Conservation (phyloP, 768 basidiomycete genomes). For the Phanerochaete sordida region DNA sequence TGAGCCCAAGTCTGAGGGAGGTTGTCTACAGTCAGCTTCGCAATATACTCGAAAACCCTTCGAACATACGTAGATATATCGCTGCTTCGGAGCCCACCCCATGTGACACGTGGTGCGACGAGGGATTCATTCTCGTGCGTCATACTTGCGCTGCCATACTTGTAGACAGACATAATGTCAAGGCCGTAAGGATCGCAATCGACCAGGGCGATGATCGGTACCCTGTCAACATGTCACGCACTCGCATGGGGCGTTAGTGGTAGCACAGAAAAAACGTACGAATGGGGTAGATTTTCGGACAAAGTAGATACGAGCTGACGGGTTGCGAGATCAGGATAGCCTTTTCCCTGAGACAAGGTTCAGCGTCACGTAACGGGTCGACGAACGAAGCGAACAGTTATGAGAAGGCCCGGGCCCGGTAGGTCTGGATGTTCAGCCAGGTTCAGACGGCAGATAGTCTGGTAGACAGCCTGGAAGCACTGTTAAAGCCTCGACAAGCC, state of each 20-base stretch:
- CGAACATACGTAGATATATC: conserved; percentile 59
- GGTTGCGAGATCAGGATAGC: conserved; percentile 93
- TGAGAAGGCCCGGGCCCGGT: conserved; percentile 65
- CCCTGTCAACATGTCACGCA: conserved; percentile 53
- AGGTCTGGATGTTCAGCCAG: conserved; percentile 47
- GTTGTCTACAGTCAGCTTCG: not conserved
- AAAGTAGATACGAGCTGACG: conserved; percentile 78
- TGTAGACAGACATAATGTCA: conserved; percentile 88
- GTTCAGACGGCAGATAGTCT: conserved; percentile 64
- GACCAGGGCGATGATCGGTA: conserved; percentile 76
- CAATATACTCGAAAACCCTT: not conserved
- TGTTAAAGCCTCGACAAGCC: not conserved
- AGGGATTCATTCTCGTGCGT: conserved; percentile 69
- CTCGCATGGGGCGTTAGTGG: no score
- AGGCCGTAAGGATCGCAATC: conserved; percentile 92
- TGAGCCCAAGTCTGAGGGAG: conserved; percentile 51
- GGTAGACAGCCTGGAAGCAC: conserved; percentile 82
- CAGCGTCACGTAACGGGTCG: not conserved
- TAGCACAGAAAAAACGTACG: conserved; percentile 37
- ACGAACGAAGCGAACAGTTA: conserved; percentile 54
- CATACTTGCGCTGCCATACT: conserved; percentile 69
- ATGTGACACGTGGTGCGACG: conserved; percentile 64
- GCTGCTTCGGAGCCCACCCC: conserved; percentile 74
- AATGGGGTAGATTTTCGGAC: conserved; percentile 56
- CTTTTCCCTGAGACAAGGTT: conserved; percentile 74